A percentile compares a stretch with the other conserved stretches of the same genome.
Evolutionary conservation across 2,329 filamentous ascomycete species (phyloP).

Genomic region (Ceratocystis huliohia): DNA sequence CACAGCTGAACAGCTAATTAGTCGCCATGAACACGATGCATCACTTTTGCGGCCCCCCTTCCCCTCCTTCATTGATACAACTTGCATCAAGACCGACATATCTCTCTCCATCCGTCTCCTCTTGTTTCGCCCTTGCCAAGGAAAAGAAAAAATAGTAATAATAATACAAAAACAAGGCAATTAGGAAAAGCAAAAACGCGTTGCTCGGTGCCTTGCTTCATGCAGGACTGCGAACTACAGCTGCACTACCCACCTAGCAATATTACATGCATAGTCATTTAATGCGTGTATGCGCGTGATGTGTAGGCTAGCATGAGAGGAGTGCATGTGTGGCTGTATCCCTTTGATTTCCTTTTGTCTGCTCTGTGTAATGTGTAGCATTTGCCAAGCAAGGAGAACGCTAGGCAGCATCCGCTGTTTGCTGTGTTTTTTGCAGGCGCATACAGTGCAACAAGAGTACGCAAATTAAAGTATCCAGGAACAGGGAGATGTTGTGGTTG

Average conservation of each 20-base stretch:
- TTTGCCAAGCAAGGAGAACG: background rate
- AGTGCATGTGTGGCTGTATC: background rate
- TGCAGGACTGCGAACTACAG: conserved; percentile 1
- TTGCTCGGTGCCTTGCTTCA: background rate
- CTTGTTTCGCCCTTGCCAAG: background rate
- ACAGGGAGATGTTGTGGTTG: background rate
- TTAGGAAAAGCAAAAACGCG: background rate
- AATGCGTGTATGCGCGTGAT: background rate
- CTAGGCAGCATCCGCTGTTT: background rate
- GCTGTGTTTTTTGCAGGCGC: background rate
- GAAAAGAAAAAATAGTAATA: background rate
- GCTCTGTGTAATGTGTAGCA: background rate
- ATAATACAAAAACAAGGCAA: background rate
- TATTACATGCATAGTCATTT: background rate
- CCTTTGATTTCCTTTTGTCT: background rate
- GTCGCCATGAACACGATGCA: background rate
- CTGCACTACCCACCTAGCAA: background rate
- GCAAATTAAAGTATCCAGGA: no score
- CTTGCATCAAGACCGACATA: background rate
- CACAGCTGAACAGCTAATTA: background rate
- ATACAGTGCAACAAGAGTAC: no score
- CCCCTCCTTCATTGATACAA: background rate
- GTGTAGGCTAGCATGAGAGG: background rate
- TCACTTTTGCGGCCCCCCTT: background rate
- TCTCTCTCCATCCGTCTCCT: no score